A percentile compares a stretch with the other conserved stretches of the same genome.
Evolutionary conservation across 1,284 basidiomycete genomes (phyloP).

Genomic region (Cystobasidium pallidum): DNA sequence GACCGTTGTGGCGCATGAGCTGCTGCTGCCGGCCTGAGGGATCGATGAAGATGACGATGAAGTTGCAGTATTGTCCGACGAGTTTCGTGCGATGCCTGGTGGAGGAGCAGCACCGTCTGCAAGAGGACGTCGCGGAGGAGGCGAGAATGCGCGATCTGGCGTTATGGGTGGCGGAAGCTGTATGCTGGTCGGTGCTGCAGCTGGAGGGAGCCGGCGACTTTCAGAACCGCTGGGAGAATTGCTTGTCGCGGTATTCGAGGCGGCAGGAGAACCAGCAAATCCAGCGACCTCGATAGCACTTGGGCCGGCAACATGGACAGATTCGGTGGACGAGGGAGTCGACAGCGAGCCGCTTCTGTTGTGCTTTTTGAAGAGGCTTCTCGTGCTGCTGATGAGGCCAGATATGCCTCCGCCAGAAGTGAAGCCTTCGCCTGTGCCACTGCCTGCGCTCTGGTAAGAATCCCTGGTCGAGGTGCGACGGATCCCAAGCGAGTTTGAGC

Average conservation of each 20-base stretch:
- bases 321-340: not conserved
- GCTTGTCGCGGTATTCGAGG: not conserved
- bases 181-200: constrained; percentile 12
- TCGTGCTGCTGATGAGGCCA: constrained; percentile 21
- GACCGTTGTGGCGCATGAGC: not conserved
- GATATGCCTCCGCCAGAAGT: constrained; percentile 10
- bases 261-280: not conserved
- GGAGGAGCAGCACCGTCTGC: not conserved
- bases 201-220: constrained; percentile 7
- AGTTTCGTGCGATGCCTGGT: not conserved
- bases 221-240: not conserved
- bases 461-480: constrained; percentile 30
- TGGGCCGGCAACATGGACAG: not conserved
- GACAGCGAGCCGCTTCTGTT: constrained; percentile 15
- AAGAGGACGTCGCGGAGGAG: not conserved
- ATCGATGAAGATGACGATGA: constrained; percentile 29
- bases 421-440: not conserved
- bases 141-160: constrained; percentile 10
- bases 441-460: constrained; percentile 30
- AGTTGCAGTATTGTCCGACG: constrained; percentile 3
- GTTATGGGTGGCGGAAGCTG: constrained; percentile 11
- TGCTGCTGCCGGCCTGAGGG: not conserved
- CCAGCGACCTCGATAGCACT: constrained; percentile 4
- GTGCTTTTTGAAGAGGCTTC: constrained; percentile 22
- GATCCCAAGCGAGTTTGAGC: not conserved